Conservation (phyloP, 805 yeast genomes). For the Metschnikowia aberdeeniae region DNA sequence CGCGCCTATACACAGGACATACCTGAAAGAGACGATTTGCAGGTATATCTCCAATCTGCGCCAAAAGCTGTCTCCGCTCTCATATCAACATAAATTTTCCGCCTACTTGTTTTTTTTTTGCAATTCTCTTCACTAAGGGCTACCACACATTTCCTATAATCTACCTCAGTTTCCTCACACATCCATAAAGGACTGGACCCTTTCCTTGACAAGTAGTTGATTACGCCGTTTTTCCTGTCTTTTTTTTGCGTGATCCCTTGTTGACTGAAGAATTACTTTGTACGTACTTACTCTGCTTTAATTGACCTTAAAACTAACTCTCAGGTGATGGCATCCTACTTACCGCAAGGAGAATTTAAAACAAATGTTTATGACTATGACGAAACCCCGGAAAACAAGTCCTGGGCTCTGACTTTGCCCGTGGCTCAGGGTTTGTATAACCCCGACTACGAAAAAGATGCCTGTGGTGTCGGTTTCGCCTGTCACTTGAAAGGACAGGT, state of each 20-base stretch:
- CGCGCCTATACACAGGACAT: background rate
- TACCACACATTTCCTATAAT: background rate
- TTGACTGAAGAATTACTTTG: constrained; percentile 1
- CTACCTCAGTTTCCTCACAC: background rate
- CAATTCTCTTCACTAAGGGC: background rate
- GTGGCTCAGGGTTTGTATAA: constrained; percentile 84
- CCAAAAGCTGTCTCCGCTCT: constrained; percentile 3
- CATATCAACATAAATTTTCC: background rate
- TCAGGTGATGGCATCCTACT: constrained; percentile 24
- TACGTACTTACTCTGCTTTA: background rate
- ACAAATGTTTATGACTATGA: constrained; percentile 59
- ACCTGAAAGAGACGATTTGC: background rate
- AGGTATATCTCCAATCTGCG: constrained; percentile 5
- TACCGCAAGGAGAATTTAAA: constrained; percentile 36
- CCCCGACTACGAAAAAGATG: constrained; percentile 92
- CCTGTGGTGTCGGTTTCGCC: constrained; percentile 98
- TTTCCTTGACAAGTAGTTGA: constrained; percentile 1
- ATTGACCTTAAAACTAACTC: background rate
- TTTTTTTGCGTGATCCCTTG: constrained; percentile 1
- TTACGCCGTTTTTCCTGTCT: background rate
- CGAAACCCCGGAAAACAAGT: constrained; percentile 69
- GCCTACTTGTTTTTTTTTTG: background rate
- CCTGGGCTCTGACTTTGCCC: constrained; percentile 93
- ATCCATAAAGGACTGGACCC: background rate
- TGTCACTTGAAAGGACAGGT: constrained; percentile 86